phyloP scores from a whole-genome alignment of 75 land plant genomes.

The Pinus albicaulis region DNA sequence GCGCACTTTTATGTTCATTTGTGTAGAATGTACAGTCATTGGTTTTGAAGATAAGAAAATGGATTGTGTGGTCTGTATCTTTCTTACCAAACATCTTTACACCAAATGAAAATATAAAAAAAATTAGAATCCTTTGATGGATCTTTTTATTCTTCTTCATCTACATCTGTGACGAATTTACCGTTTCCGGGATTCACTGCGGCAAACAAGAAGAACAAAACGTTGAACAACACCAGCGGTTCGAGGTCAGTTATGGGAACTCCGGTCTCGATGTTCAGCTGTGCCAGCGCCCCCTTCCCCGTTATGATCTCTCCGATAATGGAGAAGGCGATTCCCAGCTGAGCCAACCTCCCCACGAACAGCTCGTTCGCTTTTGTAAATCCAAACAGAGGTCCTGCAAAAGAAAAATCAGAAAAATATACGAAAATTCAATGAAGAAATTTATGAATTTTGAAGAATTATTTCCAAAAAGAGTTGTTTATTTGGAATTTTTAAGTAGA shows the following conservation, averaged over 20 bases:
- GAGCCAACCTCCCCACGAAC: slow-evolving; percentile 95
- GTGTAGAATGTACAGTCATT: no score
- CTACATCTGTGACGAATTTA: slow-evolving; percentile 82
- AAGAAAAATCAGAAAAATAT: no score
- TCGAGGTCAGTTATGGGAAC: slow-evolving; percentile 88
- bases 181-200: slow-evolving; percentile 94
- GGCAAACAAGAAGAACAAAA: slow-evolving; percentile 90
- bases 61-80: no score
- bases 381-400: slow-evolving; percentile 85
- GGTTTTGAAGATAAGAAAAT: no score
- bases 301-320: slow-evolving; percentile 91
- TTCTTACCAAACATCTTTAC: no score
- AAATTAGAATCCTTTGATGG: background rate
- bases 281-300: slow-evolving; percentile 92
- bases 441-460: no score
- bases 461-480: no score
- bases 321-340: slow-evolving; percentile 93
- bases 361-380: slow-evolving; percentile 96
- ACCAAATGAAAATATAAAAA: background rate
- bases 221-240: slow-evolving; percentile 79
- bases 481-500: no score
- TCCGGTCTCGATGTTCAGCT: slow-evolving; percentile 97
- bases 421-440: no score
- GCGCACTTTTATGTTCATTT: no score
- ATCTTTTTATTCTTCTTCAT: slow-evolving; percentile 22